Base-by-base conservation (phyloP, 2,329 filamentous ascomycete genomes). In the Ceratocystis destructans region DNA sequence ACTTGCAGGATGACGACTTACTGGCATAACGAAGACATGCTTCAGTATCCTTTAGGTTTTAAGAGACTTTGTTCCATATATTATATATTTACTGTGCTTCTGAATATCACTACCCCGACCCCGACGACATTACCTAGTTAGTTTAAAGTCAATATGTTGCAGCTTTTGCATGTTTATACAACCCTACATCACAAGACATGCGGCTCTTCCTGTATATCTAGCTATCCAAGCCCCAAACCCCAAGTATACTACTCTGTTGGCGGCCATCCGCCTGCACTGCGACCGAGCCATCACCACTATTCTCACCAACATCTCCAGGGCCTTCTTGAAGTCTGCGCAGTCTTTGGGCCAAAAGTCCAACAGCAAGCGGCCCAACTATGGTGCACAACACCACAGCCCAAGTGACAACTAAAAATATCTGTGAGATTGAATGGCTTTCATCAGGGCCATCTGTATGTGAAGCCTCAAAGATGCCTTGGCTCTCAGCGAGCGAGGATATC, bases 401-500 rank as follows among this genome's bases (percentile, higher is more conserved):
- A 0, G 79, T 78, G 0, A 80, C 76, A n/a, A 83, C 73, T 0
- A 83, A 73, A 64, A 82, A 83, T 0, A 82, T 71, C 22, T 80
- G 74, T 0, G 76, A 78, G 28, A 33, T 69, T 48, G 31, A 66
- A n/a, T 61, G 5, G 45, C 15, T 22, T 41, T 59, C 55, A 4
- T 37, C 28, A 7, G 55, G 7, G 55, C 12, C 6, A 17, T 5
- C 8, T n/a, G 28, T 37, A 25, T 37, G 8, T 5, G 64, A 41
- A 10, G 67, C 64, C 0, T 67, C 65, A 48, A 81, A 81, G 15
- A 80, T 73, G 0, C 77, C 76, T 1, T 78, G 76, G 59, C 76
- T 79, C 70, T 89, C 80, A 0, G 87, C 87, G 0, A 91, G 73
- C 0, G 86, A 83, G 0, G 86, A 85, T 68, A 94, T 89, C 55